phyloP scores from a whole-genome alignment of 129 eudicot genomes.

The Chrysanthemum lavandulifolium region DNA sequence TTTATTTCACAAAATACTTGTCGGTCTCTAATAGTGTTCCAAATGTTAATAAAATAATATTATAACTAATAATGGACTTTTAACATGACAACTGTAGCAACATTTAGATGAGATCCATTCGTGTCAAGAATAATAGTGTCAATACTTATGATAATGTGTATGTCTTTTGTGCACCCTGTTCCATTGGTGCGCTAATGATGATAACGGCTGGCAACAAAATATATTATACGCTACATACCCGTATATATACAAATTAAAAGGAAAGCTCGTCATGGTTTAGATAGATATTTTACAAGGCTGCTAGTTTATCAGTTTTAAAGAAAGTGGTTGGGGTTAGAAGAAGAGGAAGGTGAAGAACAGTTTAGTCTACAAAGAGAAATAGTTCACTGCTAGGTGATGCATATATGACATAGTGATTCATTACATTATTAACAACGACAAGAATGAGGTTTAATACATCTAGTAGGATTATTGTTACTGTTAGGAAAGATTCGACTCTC shows the following conservation, averaged over 20 bases:
- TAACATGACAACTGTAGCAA: not conserved
- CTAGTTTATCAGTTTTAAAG: not conserved
- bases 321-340: not conserved
- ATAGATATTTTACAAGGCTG: not conserved
- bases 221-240: not conserved
- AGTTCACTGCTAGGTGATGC: not conserved
- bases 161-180: not conserved
- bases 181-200: not conserved
- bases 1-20: not conserved
- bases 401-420: not conserved
- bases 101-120: too few relatives aligned
- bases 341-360: too few relatives aligned
- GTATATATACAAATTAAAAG: not conserved
- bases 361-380: too few relatives aligned
- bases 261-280: not conserved
- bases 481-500: not conserved
- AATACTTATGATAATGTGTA: too few relatives aligned
- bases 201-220: not conserved
- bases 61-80: not conserved
- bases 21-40: not conserved
- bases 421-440: conserved; percentile 15
- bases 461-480: not conserved
- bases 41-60: not conserved
- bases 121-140: too few relatives aligned
- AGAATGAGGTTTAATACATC: not conserved